A percentile compares a stretch with the other conserved stretches of the same genome.
Evolutionary conservation across 2,329 filamentous ascomycete genomes (phyloP).

Genomic region (Fonsecaea monophora): DNA sequence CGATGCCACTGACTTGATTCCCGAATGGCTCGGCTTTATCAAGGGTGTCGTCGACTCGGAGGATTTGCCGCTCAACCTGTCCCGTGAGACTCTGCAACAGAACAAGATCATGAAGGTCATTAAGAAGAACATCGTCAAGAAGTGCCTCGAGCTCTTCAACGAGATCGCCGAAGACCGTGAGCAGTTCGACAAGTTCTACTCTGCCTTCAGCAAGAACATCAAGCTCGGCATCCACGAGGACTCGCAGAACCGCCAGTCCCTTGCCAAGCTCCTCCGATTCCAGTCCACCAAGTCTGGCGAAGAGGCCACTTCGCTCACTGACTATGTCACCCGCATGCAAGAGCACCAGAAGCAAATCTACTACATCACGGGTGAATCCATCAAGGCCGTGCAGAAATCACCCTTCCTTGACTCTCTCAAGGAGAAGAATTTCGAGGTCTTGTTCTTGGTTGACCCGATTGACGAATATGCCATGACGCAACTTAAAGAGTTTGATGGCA

Average conservation of each 20-base stretch:
- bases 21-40: slow-evolving; percentile 99
- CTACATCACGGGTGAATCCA: slow-evolving; percentile 99
- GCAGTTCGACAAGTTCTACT: slow-evolving; percentile 99
- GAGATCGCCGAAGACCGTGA: slow-evolving; percentile 99
- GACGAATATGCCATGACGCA: slow-evolving; percentile 99
- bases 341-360: slow-evolving; percentile 99
- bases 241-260: slow-evolving; percentile 88
- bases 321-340: slow-evolving; percentile 99
- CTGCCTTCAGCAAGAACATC: slow-evolving; percentile 99
- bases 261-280: slow-evolving; percentile 99
- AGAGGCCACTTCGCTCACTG: slow-evolving; percentile 89
- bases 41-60: slow-evolving; percentile 99
- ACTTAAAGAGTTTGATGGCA: slow-evolving; percentile 99
- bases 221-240: slow-evolving; percentile 99
- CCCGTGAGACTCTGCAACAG: slow-evolving; percentile 99
- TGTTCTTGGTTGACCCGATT: slow-evolving; percentile 99
- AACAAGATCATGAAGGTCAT: slow-evolving; percentile 99
- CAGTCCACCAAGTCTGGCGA: slow-evolving; percentile 98
- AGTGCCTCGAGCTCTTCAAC: slow-evolving; percentile 98
- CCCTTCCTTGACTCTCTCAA: slow-evolving; percentile 98
- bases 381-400: slow-evolving; percentile 97
- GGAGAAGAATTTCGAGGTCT: slow-evolving; percentile 99
- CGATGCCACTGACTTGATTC: slow-evolving; percentile 97
- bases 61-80: slow-evolving; percentile 98
- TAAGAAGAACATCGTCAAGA: slow-evolving; percentile 99